These are phyloP conservation scores for Magnusiomyces ingens DNA, from an alignment of 1,139 yeast species.

Conservation along the genomic window DNA sequence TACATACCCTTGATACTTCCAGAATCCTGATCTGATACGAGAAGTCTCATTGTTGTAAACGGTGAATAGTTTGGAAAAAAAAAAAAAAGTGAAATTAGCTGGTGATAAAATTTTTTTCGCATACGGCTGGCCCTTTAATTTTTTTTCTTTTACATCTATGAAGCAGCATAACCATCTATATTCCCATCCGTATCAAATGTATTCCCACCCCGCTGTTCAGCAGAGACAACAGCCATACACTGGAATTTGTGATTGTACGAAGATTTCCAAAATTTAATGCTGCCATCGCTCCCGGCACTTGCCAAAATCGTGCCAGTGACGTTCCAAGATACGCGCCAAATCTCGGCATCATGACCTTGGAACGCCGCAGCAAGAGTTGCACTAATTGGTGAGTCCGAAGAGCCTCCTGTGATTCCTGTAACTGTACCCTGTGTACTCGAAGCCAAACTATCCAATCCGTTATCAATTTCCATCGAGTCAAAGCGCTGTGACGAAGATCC, in stretches of 20 bases:
- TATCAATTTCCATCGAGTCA: conserved; percentile 4
- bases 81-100: neutral
- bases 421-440: neutral
- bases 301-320: conserved; percentile 80
- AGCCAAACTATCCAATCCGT: neutral
- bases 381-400: neutral
- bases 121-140: neutral
- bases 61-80: neutral
- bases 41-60: conserved; percentile 29
- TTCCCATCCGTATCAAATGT: too few species aligned
- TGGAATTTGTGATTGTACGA: conserved; percentile 81
- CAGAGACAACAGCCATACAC: conserved; percentile 83
- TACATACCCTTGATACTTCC: conserved; percentile 31
- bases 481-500: neutral
- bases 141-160: too few species aligned
- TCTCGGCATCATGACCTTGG: conserved; percentile 80
- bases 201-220: conserved; percentile 37
- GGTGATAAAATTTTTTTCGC: conserved; percentile 1
- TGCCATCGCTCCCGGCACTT: conserved; percentile 94
- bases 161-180: too few species aligned
- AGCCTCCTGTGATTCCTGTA: neutral
- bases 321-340: conserved; percentile 96
- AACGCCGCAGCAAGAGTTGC: conserved; percentile 27
- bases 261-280: conserved; percentile 85
- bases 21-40: conserved; percentile 35